These are phyloP conservation scores for Brasilioporus rufonigricans DNA, from an alignment of 768 basidiomycete species.

Conservation along the genomic window DNA sequence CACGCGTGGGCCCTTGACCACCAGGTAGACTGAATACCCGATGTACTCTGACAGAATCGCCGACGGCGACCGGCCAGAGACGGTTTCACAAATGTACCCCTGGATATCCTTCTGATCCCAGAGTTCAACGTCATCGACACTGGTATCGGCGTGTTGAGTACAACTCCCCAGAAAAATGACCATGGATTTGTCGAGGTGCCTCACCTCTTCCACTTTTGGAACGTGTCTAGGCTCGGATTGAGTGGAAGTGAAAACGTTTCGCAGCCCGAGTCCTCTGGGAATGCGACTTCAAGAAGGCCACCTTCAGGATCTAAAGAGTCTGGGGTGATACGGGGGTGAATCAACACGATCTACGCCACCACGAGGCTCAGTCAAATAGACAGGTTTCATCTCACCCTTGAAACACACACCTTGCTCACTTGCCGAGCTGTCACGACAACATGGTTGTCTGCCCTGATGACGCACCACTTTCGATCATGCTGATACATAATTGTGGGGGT, in stretches of 20 bases:
- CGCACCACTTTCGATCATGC: constrained; percentile 72
- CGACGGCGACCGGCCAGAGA: constrained; percentile 46
- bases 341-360: constrained; percentile 58
- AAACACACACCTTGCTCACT: constrained; percentile 47
- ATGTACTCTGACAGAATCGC: constrained; percentile 60
- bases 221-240: constrained; percentile 45
- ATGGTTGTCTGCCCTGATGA: constrained; percentile 55
- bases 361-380: background rate
- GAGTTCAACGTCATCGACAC: constrained; percentile 54
- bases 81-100: constrained; percentile 60
- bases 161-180: background rate
- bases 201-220: constrained; percentile 58
- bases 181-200: constrained; percentile 14
- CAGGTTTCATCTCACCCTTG: background rate
- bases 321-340: constrained; percentile 51
- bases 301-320: constrained; percentile 45
- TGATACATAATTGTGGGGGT: constrained; percentile 25
- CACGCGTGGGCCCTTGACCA: constrained; percentile 61
- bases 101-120: constrained; percentile 51
- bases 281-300: constrained; percentile 51
- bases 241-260: constrained; percentile 60
- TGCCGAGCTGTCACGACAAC: constrained; percentile 67
- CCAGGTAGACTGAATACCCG: constrained; percentile 56
- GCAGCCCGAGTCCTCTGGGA: constrained; percentile 59
- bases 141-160: constrained; percentile 23